Evolutionary conservation across 179 eudicot genomes (phyloP).

Genomic region (Spergularia azorica): DNA sequence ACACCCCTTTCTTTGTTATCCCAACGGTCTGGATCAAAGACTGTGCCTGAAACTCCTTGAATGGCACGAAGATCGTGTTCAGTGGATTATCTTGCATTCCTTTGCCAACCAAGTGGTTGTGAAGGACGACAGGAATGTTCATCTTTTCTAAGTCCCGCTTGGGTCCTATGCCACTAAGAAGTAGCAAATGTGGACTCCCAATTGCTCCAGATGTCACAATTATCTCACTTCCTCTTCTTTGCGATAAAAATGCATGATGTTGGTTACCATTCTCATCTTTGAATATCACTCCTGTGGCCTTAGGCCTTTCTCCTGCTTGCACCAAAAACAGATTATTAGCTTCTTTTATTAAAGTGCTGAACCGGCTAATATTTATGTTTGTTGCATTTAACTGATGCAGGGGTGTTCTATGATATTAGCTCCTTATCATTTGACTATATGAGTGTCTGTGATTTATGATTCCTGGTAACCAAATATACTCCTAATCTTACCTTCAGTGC

Average conservation of each 20-base stretch:
- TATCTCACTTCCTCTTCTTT: slow-evolving; percentile 59
- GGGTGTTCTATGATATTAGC: too few species aligned
- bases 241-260: slow-evolving; percentile 57
- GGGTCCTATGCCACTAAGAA: slow-evolving; percentile 93
- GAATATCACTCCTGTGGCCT: slow-evolving; percentile 82
- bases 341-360: neutral
- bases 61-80: slow-evolving; percentile 73
- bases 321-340: neutral
- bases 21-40: slow-evolving; percentile 90
- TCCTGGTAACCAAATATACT: too few species aligned
- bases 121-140: slow-evolving; percentile 66
- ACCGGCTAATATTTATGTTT: too few species aligned
- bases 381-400: too few species aligned
- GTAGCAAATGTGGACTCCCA: slow-evolving; percentile 88
- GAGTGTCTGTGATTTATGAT: too few species aligned
- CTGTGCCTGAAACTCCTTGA: slow-evolving; percentile 54
- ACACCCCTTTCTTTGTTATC: slow-evolving; percentile 81
- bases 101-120: slow-evolving; percentile 75
- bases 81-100: slow-evolving; percentile 90
- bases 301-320: slow-evolving; percentile 57
- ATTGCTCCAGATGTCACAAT: slow-evolving; percentile 87
- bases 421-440: too few species aligned
- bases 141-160: slow-evolving; percentile 57
- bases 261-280: slow-evolving; percentile 75
- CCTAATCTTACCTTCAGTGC: slow-evolving; percentile 45